Evolutionary conservation across 306 rosid genomes (phyloP), one percentile per base, ranked within the genome.

Genomic region (Pueraria montana): DNA sequence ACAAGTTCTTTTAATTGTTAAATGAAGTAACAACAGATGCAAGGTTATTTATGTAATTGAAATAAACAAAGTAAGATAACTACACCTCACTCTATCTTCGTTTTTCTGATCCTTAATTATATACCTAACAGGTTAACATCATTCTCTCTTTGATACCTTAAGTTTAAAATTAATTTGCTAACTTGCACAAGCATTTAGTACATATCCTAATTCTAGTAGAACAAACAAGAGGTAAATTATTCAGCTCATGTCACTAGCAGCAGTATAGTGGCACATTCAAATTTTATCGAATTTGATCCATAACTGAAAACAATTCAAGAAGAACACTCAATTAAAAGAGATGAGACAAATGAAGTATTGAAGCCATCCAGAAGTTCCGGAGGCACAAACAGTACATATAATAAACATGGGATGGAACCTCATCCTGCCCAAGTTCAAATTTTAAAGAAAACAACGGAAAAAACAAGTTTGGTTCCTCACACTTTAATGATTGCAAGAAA

Each of bases 161-260:
- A 40, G 17, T 27, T 62, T 50, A 38, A 63, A 50, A 72, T 23
- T 6, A 52, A 72, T 78, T 56, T 38, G 43, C 75, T 49, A 50
- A 65, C 24, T 61, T 61, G 17, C 4, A 64, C 32, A 72, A 78
- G 24, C 49, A 59, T 20, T 24, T n/a, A 12, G 55, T 32, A 49
- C 40, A 24, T 6, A 16, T 50, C 38, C 48, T 58, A 75, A 67
- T 74, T 50, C 68, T 23, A 72, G 84, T 48, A 59, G 48, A 68
- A 4, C 11, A 69, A 59, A 66, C 27, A 8, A 50, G 74, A 64
- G 1, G 59, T 11, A 38, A 18, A 76, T 61, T 77, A 70, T 68
- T 69, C 76, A 66, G 59, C 43, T 50, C 62, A 75, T 32, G 55
- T 71, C 80, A 76, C 30, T 64, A 24, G 83, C 48, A 80, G 72